Conservation (phyloP, 257 asterid genomes). For the Fraxinus pennsylvanica region DNA sequence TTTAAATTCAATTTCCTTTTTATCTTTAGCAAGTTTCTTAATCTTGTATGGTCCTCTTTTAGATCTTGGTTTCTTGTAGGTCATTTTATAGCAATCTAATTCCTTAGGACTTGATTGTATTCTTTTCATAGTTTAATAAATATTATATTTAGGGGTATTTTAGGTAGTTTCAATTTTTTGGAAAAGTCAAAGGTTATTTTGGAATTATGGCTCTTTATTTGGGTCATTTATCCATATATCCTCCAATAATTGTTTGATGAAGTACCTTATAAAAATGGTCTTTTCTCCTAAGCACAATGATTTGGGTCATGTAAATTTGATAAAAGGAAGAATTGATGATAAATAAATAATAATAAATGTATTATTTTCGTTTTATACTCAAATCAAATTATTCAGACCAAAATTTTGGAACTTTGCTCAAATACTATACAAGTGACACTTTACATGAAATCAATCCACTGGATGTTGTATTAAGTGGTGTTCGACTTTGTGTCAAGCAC, state of each 20-base stretch:
- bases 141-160: too few species aligned
- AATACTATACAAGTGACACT: neutral
- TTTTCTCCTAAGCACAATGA: neutral
- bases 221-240: too few species aligned
- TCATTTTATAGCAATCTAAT: too few species aligned
- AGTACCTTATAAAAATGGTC: neutral
- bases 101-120: too few species aligned
- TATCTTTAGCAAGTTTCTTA: too few species aligned
- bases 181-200: too few species aligned
- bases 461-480: neutral
- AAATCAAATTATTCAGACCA: neutral
- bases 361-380: neutral
- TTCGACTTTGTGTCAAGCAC: neutral
- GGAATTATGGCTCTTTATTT: too few species aligned
- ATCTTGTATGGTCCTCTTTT: too few species aligned
- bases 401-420: neutral
- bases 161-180: too few species aligned
- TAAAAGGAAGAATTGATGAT: neutral
- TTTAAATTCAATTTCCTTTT: too few species aligned
- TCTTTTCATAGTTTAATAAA: too few species aligned
- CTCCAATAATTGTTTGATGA: neutral
- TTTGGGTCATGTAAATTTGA: neutral
- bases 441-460: neutral
- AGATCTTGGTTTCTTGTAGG: too few species aligned
- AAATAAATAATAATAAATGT: neutral